Evolutionary conservation across 805 yeast species (phyloP).

Genomic region (Kluyveromyces lactis): DNA sequence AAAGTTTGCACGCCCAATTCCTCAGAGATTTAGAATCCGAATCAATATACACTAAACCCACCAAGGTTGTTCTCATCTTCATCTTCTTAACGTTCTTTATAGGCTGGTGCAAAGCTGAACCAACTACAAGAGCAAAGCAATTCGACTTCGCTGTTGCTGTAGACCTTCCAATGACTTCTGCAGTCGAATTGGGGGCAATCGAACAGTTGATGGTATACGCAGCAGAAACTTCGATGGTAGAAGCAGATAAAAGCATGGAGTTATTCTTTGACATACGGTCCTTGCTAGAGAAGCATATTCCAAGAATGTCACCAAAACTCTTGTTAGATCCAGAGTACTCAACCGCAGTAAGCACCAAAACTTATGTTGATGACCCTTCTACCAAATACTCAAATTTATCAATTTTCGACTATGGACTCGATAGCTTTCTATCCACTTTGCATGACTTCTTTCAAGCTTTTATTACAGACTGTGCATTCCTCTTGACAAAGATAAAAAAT

Average conservation of each 20-base stretch:
- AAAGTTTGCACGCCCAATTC: slow-evolving; percentile 31
- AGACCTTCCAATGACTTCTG: slow-evolving; percentile 48
- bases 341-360: neutral
- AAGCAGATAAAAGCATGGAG: slow-evolving; percentile 33
- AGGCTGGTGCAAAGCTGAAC: slow-evolving; percentile 53
- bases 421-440: slow-evolving; percentile 35
- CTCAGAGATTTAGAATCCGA: slow-evolving; percentile 33
- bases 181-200: slow-evolving; percentile 58
- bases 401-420: slow-evolving; percentile 20
- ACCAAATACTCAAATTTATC: slow-evolving; percentile 9
- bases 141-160: slow-evolving; percentile 50
- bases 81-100: slow-evolving; percentile 52
- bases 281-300: slow-evolving; percentile 57
- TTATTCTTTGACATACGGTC: slow-evolving; percentile 59
- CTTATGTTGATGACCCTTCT: slow-evolving; percentile 1
- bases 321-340: slow-evolving; percentile 37
- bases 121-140: slow-evolving; percentile 33
- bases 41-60: slow-evolving; percentile 38
- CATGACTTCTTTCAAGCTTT: slow-evolving; percentile 47
- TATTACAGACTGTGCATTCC: slow-evolving; percentile 55
- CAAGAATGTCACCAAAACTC: slow-evolving; percentile 45
- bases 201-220: slow-evolving; percentile 56
- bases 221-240: slow-evolving; percentile 44
- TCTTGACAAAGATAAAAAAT: slow-evolving; percentile 59
- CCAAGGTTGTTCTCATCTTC: slow-evolving; percentile 40